Evolutionary conservation across 1,284 basidiomycete genomes (phyloP).

Genomic region (Ustilago tritici): DNA sequence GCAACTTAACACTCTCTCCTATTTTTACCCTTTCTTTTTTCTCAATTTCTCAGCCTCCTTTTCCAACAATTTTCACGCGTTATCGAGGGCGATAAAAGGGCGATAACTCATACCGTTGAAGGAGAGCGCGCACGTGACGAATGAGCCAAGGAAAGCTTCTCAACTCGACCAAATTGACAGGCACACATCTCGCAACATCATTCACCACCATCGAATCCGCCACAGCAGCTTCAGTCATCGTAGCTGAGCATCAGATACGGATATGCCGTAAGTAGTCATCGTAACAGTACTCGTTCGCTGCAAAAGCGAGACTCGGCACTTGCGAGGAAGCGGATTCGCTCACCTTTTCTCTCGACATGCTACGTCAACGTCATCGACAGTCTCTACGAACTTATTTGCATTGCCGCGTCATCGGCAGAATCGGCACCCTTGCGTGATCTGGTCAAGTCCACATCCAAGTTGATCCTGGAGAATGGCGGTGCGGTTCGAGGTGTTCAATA

Average conservation of each 20-base stretch:
- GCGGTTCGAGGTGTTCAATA: constrained; percentile 82
- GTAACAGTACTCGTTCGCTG: neutral
- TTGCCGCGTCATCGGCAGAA: constrained; percentile 64
- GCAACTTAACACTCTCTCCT: no score
- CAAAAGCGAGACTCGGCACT: neutral
- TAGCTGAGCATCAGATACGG: neutral
- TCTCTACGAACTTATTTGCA: constrained; percentile 69
- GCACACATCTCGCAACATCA: neutral
- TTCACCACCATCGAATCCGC: neutral
- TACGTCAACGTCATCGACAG: constrained; percentile 22
- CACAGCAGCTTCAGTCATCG: neutral
- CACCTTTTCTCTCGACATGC: neutral
- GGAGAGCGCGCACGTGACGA: constrained; percentile 24
- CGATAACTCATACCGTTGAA: no score
- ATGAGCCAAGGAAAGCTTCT: constrained; percentile 6
- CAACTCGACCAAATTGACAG: constrained; percentile 1
- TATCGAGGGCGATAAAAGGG: no score
- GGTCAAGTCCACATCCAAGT: constrained; percentile 79
- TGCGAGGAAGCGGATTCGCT: neutral
- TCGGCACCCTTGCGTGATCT: constrained; percentile 78
- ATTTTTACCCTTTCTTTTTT: no score
- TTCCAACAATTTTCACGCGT: no score
- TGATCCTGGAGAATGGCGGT: constrained; percentile 82
- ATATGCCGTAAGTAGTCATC: constrained; percentile 40
- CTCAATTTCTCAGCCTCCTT: no score